Evolutionary conservation across 2,329 filamentous ascomycete species (phyloP).

Genomic region (Cladophialophora immunda): DNA sequence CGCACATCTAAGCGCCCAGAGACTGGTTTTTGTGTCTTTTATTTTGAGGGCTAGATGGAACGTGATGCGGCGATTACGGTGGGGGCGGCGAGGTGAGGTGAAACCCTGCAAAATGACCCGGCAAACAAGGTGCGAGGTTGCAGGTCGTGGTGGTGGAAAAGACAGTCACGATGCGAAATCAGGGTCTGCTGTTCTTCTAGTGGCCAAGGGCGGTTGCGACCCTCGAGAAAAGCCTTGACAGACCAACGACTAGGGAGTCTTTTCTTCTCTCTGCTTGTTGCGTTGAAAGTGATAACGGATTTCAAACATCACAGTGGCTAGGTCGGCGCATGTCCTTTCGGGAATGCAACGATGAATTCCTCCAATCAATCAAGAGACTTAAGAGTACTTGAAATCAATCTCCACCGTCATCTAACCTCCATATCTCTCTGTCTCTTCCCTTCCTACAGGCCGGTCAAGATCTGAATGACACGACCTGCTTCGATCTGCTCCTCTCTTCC

Average conservation of each 20-base stretch:
- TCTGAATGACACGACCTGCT: too few relatives aligned
- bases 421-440: too few relatives aligned
- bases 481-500: too few relatives aligned
- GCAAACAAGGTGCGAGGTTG: not conserved
- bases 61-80: not conserved
- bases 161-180: not conserved
- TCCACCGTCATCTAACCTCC: too few relatives aligned
- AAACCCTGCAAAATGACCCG: not conserved
- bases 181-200: not conserved
- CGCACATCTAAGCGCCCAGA: constrained; percentile 79
- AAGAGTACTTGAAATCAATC: too few relatives aligned
- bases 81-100: not conserved
- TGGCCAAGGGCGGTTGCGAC: not conserved
- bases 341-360: not conserved
- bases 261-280: not conserved
- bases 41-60: not conserved
- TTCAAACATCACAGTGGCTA: not conserved
- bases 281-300: not conserved
- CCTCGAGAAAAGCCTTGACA: not conserved
- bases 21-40: constrained; percentile 14
- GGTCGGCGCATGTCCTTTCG: not conserved
- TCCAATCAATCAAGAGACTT: too few relatives aligned
- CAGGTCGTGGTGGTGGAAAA: not conserved
- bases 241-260: not conserved
- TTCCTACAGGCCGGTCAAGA: too few relatives aligned